Percentiles rank a stretch among this genome's conserved stretches.
Evolutionary conservation across 371 early-diverging fungal species (phyloP).

Genomic region (Aphelidium insulamus): DNA sequence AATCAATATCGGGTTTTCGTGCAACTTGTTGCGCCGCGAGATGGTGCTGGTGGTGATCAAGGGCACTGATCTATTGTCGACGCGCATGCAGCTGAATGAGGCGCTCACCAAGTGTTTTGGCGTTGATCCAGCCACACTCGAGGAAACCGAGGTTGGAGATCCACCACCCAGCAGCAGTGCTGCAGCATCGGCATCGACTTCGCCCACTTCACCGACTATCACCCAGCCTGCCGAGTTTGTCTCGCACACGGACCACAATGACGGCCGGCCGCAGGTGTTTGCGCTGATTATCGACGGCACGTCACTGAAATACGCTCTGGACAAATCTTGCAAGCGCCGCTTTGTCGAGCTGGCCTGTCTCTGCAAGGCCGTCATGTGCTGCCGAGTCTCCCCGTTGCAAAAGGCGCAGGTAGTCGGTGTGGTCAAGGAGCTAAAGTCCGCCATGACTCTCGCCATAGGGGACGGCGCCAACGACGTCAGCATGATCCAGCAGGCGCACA

Average conservation of each 20-base stretch:
- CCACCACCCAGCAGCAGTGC: constrained; percentile 5
- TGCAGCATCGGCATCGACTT: constrained; percentile 9
- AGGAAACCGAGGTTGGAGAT: constrained; percentile 2
- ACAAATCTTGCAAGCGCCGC: constrained; percentile 19
- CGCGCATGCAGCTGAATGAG: constrained; percentile 29
- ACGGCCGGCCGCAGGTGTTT: constrained; percentile 12
- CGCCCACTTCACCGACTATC: constrained; percentile 1
- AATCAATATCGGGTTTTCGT: constrained; percentile 58
- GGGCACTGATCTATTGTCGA: constrained; percentile 26
- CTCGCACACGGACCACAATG: constrained; percentile 5
- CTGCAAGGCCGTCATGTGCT: constrained; percentile 56
- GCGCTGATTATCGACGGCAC: constrained; percentile 81
- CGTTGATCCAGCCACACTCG: constrained; percentile 1
- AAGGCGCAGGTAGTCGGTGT: constrained; percentile 62
- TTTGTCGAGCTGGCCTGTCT: constrained; percentile 41
- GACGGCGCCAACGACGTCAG: constrained; percentile 87
- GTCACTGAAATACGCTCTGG: constrained; percentile 55
- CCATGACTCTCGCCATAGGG: constrained; percentile 61
- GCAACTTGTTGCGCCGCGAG: constrained; percentile 38
- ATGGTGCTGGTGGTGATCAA: constrained; percentile 45
- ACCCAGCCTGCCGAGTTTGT: constrained; percentile 3
- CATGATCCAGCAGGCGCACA: constrained; percentile 80
- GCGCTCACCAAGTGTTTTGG: constrained; percentile 20
- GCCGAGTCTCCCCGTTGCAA: constrained; percentile 72
- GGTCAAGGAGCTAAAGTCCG: constrained; percentile 34